Evolutionary conservation across 768 basidiomycete genomes (phyloP), one percentile per base, ranked within the genome.

Genomic region (Mycena leptocephala): DNA sequence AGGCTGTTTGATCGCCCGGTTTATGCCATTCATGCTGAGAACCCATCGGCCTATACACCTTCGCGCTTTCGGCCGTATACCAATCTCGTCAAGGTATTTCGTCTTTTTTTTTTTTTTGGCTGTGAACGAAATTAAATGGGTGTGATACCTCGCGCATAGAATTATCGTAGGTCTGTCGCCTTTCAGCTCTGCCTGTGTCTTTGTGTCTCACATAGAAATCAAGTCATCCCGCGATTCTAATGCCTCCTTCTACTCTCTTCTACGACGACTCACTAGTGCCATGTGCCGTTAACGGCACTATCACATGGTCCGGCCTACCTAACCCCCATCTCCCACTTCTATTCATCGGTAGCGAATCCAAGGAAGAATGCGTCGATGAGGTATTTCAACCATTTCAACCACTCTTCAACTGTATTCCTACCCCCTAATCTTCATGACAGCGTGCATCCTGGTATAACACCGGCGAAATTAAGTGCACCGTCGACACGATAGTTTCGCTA

Each of bases 181-280:
- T 51, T 37, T 11, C 30, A 30, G 6, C 18, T 43, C 18, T 46
- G 4, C 33, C 18, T 55, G 1, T 13, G 20, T 37, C 30, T 32
- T 18, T 39, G 14, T 66, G 30, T 51, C 26, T 22, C 33, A n/a
- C 39, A 30, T 13, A 58, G 30, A 11, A 39, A 46, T 18, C 24
- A 39, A 89, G 89, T 73, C 89, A 90, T 79, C 89, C 89, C 26
- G 89, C 85, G 9, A 91, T 91, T 70, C 82, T 91, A 58, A 91
- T 90, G 90, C 89, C 89, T 16, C 88, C 90, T 14, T 90, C 89
- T 8, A 87, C 89, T 6, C 83, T 91, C n/a, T 91, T 91, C 68
- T 91, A 91, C 76, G 85, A 88, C 62, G 90, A 91, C 74, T 85
- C 85, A 3, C 74, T 91, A 71, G 84, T 87, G 68, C 89, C 90